A percentile compares a stretch with the other conserved stretches of the same genome.
Conservation (phyloP, 139 green algal genomes). For the Axilococcus clingmanii region DNA sequence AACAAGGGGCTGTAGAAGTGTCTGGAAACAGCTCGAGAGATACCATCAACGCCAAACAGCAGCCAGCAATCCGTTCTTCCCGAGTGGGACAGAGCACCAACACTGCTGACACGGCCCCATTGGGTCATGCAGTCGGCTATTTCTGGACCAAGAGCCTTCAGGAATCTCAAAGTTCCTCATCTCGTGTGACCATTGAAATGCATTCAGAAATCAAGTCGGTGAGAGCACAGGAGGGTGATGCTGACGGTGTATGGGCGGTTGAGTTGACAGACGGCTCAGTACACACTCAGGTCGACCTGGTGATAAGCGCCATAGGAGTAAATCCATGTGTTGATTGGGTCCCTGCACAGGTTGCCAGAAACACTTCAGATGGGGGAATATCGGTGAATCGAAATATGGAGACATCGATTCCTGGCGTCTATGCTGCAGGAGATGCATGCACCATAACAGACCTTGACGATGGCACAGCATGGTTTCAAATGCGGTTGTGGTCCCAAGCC, state of each 20-base stretch:
- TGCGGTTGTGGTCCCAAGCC: slow-evolving; percentile 70
- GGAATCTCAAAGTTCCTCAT: background rate
- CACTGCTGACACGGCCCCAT: background rate
- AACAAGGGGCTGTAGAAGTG: background rate
- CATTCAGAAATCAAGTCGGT: background rate
- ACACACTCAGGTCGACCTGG: slow-evolving; percentile 45
- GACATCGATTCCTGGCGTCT: slow-evolving; percentile 42
- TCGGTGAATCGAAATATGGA: slow-evolving; percentile 38
- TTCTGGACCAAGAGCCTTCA: slow-evolving; percentile 19
- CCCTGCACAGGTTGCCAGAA: slow-evolving; percentile 22
- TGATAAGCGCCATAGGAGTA: slow-evolving; percentile 65
- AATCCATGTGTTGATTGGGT: slow-evolving; percentile 52
- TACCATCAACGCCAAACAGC: background rate
- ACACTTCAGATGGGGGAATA: slow-evolving; percentile 50
- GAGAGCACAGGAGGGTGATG: background rate
- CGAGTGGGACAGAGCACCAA: background rate
- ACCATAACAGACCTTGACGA: background rate
- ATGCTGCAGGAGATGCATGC: slow-evolving; percentile 69
- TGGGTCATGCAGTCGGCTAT: slow-evolving; percentile 36
- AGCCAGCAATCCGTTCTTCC: background rate
- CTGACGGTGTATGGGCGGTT: no score
- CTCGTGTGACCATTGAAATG: background rate
- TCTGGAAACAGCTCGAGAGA: background rate
- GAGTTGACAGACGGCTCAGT: slow-evolving; percentile 29
- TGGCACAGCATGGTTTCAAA: slow-evolving; percentile 63